phyloP scores from a whole-genome alignment of 805 yeast species.

The Saccharomyces cerevisiae region DNA sequence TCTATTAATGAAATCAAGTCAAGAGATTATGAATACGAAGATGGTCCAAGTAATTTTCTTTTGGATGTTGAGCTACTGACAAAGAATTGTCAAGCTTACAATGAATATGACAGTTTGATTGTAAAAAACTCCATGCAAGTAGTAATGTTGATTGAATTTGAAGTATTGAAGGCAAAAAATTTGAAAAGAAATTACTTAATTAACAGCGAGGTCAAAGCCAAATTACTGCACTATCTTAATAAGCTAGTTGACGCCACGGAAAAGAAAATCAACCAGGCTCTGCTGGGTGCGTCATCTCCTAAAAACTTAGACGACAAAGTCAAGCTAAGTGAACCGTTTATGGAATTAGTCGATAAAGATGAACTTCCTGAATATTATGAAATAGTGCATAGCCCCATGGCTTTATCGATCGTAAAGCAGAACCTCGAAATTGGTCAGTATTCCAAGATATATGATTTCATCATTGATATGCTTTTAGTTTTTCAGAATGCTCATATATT shows the following conservation, averaged over 20 bases:
- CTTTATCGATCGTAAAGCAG: conserved; percentile 51
- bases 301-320: conserved; percentile 21
- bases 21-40: conserved; percentile 28
- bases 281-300: conserved; percentile 5
- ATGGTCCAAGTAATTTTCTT: conserved; percentile 35
- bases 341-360: conserved; percentile 61
- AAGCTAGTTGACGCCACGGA: conserved; percentile 27
- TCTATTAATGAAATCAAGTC: conserved; percentile 58
- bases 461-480: conserved; percentile 50
- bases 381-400: conserved; percentile 64
- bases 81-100: conserved; percentile 63
- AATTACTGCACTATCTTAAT: conserved; percentile 14
- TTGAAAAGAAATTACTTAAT: conserved; percentile 25
- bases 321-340: conserved; percentile 57
- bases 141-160: conserved; percentile 47
- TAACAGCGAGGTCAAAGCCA: conserved; percentile 19
- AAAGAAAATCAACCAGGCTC: conserved; percentile 15
- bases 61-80: conserved; percentile 61
- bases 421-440: conserved; percentile 46
- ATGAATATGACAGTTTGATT: conserved; percentile 57
- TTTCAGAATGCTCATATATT: conserved; percentile 73
- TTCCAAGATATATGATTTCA: conserved; percentile 49
- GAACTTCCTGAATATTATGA: conserved; percentile 76
- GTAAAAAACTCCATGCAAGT: conserved; percentile 57
- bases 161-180: conserved; percentile 35